Evolutionary conservation across 371 early-diverging fungal species (phyloP), one percentile per base, ranked within the genome.

Genomic region (Spraguea lophii): DNA sequence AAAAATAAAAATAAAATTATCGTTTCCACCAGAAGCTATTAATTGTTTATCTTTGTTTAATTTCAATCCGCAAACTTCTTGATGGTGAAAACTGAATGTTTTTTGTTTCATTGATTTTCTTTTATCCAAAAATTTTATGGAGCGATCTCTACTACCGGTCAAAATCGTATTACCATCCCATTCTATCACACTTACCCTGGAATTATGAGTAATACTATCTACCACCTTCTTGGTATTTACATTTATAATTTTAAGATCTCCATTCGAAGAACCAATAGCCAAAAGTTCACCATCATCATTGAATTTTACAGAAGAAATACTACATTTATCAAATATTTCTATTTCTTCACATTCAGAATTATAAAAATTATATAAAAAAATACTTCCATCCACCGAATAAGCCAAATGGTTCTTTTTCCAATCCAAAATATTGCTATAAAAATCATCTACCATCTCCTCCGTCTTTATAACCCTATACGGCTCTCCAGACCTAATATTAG

Each of bases 1-100:
- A 34, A 49, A 54, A 34, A 72, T 55, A 53, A 58, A 62, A 9
- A 69, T 43, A 38, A 57, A 59, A 54, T 72, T 72, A 30, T 72
- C 72, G 49, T 72, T 72, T 9, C 72, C 72, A 2, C 72, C 72
- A 6, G 67, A 47, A 4, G 65, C 69, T 21, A 72, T 35, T 40
- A 53, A 50, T 15, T 19, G 46, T n/a, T 43, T 35, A 17, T 39
- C 37, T 21, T 44, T 50, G 40, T 48, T 64, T 13, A 65, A 13
- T 16, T 52, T 36, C 21, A 72, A 42, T 4, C 72, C 72, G 45
- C 69, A 69, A 3, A 72, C 68, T 47, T 72, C 72, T 48, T 69
- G 69, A 1, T 47, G 48, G 51, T 72, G 72, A 24, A 32, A 15
- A 13, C 17, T 17, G 19, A 9, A n/a, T 26, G 45, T 56, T 9